Conservation (phyloP, 441 rosid species). For the Populus trichocarpa region DNA sequence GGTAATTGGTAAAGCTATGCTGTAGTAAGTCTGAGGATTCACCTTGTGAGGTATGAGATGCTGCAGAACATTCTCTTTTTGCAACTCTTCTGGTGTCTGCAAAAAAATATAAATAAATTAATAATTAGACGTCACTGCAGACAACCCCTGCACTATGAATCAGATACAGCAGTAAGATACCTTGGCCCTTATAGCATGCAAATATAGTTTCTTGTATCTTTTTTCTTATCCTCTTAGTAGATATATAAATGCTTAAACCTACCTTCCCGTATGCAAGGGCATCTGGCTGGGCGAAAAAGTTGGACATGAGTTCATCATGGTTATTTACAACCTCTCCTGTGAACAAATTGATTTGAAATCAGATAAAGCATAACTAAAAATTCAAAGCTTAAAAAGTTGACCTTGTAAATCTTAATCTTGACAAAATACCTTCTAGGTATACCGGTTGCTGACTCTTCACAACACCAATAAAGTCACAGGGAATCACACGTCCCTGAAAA, state of each 20-base stretch:
- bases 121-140: not conserved
- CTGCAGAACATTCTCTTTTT: conserved; percentile 62
- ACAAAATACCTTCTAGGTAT: conserved; percentile 60
- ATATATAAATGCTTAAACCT: conserved; percentile 7
- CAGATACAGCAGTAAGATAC: not conserved
- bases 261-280: conserved; percentile 98
- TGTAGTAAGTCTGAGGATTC: conserved; percentile 14
- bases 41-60: conserved; percentile 96
- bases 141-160: conserved; percentile 2
- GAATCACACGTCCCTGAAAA: conserved; percentile 82
- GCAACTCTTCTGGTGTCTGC: conserved; percentile 80
- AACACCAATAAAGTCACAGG: conserved; percentile 88
- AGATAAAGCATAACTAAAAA: not conserved
- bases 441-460: conserved; percentile 94
- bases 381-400: conserved; percentile 11
- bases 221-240: not conserved
- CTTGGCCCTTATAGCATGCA: not conserved
- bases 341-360: conserved; percentile 11
- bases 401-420: not conserved
- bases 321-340: conserved; percentile 87
- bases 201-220: not conserved
- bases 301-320: conserved; percentile 99
- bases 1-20: not conserved
- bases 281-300: conserved; percentile 98
- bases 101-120: conserved; percentile 20